phyloP scores from a whole-genome alignment of 371 early-diverging fungal species.

The Apophysomyces trapeziformis region DNA sequence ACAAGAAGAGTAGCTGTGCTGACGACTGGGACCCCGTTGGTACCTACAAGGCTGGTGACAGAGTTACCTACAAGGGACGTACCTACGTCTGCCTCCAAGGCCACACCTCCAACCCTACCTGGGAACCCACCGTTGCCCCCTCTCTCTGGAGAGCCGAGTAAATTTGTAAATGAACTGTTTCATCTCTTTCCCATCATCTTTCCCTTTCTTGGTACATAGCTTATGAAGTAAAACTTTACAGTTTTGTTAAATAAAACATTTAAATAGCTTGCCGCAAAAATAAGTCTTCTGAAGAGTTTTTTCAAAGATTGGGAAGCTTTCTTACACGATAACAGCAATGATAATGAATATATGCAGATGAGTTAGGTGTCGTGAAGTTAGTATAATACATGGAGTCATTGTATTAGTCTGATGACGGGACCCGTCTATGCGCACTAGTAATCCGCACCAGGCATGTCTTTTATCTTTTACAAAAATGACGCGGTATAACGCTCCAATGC shows the following conservation, averaged over 20 bases:
- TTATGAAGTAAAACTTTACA: not conserved
- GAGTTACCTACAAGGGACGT: slow-evolving; percentile 57
- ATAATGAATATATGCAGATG: too few relatives aligned
- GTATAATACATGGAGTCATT: too few relatives aligned
- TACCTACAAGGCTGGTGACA: slow-evolving; percentile 60
- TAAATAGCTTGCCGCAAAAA: not conserved
- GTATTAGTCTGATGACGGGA: too few relatives aligned
- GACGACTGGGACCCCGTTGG: slow-evolving; percentile 59
- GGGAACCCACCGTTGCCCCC: slow-evolving; percentile 56
- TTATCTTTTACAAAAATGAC: too few relatives aligned
- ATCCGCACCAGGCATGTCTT: too few relatives aligned
- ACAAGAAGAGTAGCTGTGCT: slow-evolving; percentile 24
- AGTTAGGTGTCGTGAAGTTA: too few relatives aligned
- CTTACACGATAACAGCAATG: too few relatives aligned
- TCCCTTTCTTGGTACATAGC: not conserved
- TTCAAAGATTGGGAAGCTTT: too few relatives aligned
- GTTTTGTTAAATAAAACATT: not conserved
- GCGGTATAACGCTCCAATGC: too few relatives aligned
- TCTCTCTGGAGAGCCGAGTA: slow-evolving; percentile 62
- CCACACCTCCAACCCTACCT: slow-evolving; percentile 62
- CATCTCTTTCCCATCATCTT: not conserved
- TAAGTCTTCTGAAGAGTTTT: too few relatives aligned
- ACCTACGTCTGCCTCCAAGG: slow-evolving; percentile 57
- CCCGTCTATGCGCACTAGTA: too few relatives aligned
- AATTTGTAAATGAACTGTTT: slow-evolving; percentile 11